Evolutionary conservation across 257 asterid genomes (phyloP), one percentile per base, ranked within the genome.

Genomic region (Gynochthodes officinalis): DNA sequence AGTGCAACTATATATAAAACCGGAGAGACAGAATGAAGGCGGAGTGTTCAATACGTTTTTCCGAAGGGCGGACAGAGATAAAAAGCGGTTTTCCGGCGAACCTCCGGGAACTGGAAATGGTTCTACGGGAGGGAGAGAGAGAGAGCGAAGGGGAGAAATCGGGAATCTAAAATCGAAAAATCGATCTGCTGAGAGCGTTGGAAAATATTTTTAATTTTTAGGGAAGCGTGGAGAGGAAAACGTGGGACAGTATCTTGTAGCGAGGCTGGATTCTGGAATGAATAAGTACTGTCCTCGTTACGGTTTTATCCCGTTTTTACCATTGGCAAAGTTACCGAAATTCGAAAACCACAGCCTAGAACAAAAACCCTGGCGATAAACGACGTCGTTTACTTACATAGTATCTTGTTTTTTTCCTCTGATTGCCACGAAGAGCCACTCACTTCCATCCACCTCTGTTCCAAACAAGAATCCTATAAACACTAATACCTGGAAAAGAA

Each of bases 31-130:
- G 25, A 21, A 19, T 7, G 3, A 57, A 25, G 78, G 46, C 71
- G 77, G 62, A 52, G 52, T 54, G 54, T 32, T 1, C 40, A 59
- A 8, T 11, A 35, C 70, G 25, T 44, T 33, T n/a, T 13, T 60
- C 64, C n/a, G n/a, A 71, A 49, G 18, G 21, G 64, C 32, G 55
- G 25, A 44, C 7, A 28, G 58, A 74, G 75, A 66, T 57, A 30
- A 64, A 44, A 3, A 28, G 75, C 61, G 59, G 76, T 67, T 75
- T 37, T 3, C 79, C 83, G 82, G 75, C 58, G 4, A n/a, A 33
- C 42, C 19, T 60, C 61, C 35, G 27, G 48, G n/a, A 46, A 61
- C 25, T 2, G 39, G 48, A 50, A 43, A 37, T 32, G 44, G 72
- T 64, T 77, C 64, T 15, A 21, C 48, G 73, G 74, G n/a, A n/a